Evolutionary conservation across 345 rosid species (phyloP), one percentile per base, ranked within the genome.

Genomic region (Aethionema arabicum): DNA sequence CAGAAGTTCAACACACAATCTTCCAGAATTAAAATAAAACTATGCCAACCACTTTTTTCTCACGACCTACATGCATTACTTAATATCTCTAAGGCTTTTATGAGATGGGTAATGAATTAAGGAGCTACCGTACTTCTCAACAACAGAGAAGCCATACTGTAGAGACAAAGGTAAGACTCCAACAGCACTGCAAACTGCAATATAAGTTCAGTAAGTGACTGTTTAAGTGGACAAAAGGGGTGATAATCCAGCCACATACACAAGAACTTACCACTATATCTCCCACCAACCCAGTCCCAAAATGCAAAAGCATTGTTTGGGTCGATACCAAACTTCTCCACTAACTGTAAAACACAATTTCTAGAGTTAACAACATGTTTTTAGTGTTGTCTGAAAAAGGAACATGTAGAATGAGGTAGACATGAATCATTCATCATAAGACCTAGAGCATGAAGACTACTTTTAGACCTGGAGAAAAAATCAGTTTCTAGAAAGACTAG

Each of bases 271-370:
- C 97, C 99, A 74, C 99, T 87, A 58, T 89, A 85, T 7, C 96
- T 78, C 68, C 97, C 99, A 57, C 99, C 91, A 67, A 90, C 99
- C 99, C 99, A 92, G 76, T 92, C 95, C 97, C 97, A 92, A 70
- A 93, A 90, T 62, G 99, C 88, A 83, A 93, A 93, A 58, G 99
- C 91, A 80, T 93, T 84, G 32, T 84, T 87, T 12, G 97, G 96
- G 77, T 93, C 97, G 77, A 93, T 90, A 52, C 99, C 97, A 45
- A 93, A 93, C 74, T 87, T 83, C 79, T 93, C 95, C 46, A 93
- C 97, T 69, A 90, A 88, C 97, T 93, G 95, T 75, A 2, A 58
- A 45, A 38, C 31, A 31, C 42, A 65, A 29, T 63, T 55, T 49
- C 40, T 1, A 56, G 35, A 11, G 6, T 63, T 36, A 11, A n/a